Percentiles rank a stretch among this genome's conserved stretches.
Evolutionary conservation across 805 yeast genomes (phyloP).

Genomic region (Candida maltosa): DNA sequence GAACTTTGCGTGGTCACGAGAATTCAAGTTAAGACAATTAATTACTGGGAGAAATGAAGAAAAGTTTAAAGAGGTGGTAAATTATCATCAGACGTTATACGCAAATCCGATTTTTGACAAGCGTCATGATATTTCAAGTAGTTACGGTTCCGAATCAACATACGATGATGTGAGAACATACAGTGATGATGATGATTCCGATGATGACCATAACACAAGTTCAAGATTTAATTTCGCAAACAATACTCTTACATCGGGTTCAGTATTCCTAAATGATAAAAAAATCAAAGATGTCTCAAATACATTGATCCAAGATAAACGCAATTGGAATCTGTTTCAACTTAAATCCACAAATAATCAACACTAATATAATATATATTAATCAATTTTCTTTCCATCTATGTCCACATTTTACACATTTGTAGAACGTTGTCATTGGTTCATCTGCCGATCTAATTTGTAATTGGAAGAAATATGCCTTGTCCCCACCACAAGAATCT

Average conservation of each 20-base stretch:
- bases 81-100: conserved; percentile 18
- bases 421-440: conserved; percentile 98
- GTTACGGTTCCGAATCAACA: conserved; percentile 2
- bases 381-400: conserved; percentile 89
- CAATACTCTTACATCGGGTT: no score
- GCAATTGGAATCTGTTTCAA: conserved; percentile 11
- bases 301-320: conserved; percentile 9
- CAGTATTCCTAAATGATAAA: background rate
- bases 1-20: conserved; percentile 4
- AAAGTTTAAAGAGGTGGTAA: conserved; percentile 17
- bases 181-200: no score
- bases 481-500: conserved; percentile 79
- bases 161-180: no score
- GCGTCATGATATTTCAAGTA: conserved; percentile 2
- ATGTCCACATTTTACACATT: conserved; percentile 88
- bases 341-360: conserved; percentile 8
- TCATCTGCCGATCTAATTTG: conserved; percentile 98
- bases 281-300: conserved; percentile 1
- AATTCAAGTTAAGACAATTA: conserved; percentile 21
- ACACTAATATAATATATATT: background rate
- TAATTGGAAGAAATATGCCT: conserved; percentile 94
- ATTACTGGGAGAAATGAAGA: conserved; percentile 24
- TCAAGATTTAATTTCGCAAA: no score
- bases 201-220: no score
- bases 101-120: conserved; percentile 3